Evolutionary conservation across 495 filamentous ascomycete species (phyloP).

Genomic region (Penicillium daleae): DNA sequence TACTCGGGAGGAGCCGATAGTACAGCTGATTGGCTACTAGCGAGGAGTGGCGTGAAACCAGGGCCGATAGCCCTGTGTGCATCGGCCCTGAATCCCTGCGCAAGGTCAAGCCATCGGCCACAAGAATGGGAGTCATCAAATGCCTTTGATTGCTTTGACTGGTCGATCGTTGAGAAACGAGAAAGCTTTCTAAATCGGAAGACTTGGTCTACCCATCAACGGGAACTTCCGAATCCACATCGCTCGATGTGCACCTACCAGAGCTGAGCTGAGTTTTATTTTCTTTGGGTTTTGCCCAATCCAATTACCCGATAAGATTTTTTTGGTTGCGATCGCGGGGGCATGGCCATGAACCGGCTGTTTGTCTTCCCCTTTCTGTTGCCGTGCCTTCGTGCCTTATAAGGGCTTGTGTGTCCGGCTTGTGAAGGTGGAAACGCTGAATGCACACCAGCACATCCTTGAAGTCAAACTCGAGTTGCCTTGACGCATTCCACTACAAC

Average conservation of each 20-base stretch:
- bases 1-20: constrained; percentile 6
- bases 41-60: constrained; percentile 4
- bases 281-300: not conserved
- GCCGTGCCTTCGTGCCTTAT: constrained; percentile 11
- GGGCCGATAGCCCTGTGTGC: constrained; percentile 3
- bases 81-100: constrained; percentile 10
- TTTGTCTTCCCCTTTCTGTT: not conserved
- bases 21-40: constrained; percentile 13
- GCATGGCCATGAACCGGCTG: not conserved
- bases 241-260: not conserved
- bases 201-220: constrained; percentile 3
- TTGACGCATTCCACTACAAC: not conserved
- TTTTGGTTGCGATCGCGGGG: constrained; percentile 14
- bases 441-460: not conserved
- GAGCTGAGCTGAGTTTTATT: constrained; percentile 10
- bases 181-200: constrained; percentile 4
- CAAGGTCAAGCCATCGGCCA: constrained; percentile 12
- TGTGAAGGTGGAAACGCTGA: not conserved
- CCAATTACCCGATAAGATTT: constrained; percentile 10
- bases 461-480: not conserved
- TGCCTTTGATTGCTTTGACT: constrained; percentile 9
- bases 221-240: constrained; percentile 21
- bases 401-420: constrained; percentile 11
- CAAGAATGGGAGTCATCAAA: constrained; percentile 8
- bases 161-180: constrained; percentile 8